Conservation (phyloP, 2,329 filamentous ascomycete species). For the Ascochyta rabiei region DNA sequence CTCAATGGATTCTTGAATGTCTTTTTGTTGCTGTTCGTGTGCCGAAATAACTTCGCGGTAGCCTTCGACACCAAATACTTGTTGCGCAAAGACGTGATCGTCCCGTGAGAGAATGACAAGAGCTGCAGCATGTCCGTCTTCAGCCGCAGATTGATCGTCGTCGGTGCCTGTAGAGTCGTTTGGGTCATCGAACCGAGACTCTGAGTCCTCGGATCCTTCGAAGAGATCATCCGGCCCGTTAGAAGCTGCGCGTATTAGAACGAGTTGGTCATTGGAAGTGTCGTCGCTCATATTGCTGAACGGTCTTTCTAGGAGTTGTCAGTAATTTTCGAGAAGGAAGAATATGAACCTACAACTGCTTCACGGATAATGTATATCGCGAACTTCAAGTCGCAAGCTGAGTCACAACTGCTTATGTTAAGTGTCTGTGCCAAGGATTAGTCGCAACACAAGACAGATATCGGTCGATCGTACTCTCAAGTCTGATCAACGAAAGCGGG, state of each 20-base stretch:
- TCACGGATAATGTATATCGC: background rate
- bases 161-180: background rate
- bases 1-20: conserved; percentile 2
- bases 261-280: conserved; percentile 2
- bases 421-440: background rate
- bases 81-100: background rate
- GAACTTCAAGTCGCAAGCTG: background rate
- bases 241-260: background rate
- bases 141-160: background rate
- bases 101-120: background rate
- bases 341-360: background rate
- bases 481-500: background rate
- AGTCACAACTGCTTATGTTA: background rate
- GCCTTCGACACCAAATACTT: background rate
- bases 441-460: background rate
- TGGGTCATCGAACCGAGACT: background rate
- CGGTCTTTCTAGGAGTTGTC: background rate
- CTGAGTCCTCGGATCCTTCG: background rate
- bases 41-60: background rate
- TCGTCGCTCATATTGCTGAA: background rate
- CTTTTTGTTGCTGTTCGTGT: background rate
- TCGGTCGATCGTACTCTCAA: background rate
- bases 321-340: background rate
- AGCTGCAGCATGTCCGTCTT: background rate
- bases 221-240: background rate